Base-by-base conservation (phyloP, 2,329 filamentous ascomycete genomes). In the Fusarium pseudonygamai region DNA sequence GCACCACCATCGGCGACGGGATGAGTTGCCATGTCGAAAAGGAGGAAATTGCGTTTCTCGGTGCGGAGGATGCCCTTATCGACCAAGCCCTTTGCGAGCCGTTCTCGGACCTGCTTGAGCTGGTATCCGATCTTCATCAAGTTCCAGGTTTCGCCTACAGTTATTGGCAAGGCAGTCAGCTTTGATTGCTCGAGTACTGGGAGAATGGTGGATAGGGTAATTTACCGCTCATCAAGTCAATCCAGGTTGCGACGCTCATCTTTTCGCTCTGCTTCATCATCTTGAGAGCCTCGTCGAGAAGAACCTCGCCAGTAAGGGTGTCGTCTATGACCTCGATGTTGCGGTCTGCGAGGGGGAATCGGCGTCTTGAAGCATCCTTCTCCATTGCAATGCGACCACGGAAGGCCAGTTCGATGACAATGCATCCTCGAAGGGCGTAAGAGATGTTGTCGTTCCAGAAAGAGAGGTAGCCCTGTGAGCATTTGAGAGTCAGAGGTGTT, bases 391-490 rank as follows among this genome's bases (percentile, higher is more conserved):
- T 93, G 78, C 96, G 93, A 80, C 96, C 96, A 74, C 96, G 90
- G 85, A 99, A 97, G 72, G 96, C 96, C 78, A 99, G 87, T 84
- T 99, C 96, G 83, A 98, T 94, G 77, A 99, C 96, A 82, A 99
- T 99, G 85, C 96, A 99, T 81, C 96, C 96, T 82, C 96, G 92
- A 72, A 99, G 89, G 75, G 96, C 96, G 83, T 99, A 99, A 69
- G 95, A 98, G 80, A 99, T 99, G 85, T 99, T 99, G 85, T 99
- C 96, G 85, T 99, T 99, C 96, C 96, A 99, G 85, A 99, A 99
- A 36, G 96, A 98, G 73, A 99, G 91, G 82, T 99, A 98, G 75
- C 96, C 96, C 95, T 97, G 81, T 60, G 45, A 32, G n/a, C 18
- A 55, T 43, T 66, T 37, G 36, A 53, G 24, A 43, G 56, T 73